These are phyloP conservation scores for Uromyces viciae-fabae DNA, from an alignment of 1,284 basidiomycete species.

Conservation along the genomic window DNA sequence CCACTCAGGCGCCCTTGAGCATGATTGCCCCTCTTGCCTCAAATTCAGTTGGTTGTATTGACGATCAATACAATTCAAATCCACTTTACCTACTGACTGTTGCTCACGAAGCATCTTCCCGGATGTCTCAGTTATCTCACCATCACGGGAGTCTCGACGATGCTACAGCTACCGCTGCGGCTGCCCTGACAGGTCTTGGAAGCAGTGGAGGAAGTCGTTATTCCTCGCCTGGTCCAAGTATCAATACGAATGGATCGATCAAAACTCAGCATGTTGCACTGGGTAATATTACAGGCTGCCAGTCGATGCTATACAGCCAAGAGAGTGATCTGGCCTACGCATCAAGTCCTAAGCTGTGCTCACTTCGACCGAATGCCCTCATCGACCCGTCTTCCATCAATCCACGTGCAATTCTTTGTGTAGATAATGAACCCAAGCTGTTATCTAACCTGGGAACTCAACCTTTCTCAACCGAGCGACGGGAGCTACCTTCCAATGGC, in stretches of 20 bases:
- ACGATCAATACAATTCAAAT: constrained; percentile 21
- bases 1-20: background rate
- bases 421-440: background rate
- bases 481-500: background rate
- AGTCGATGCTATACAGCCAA: constrained; percentile 2
- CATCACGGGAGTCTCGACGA: constrained; percentile 28
- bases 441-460: background rate
- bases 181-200: constrained; percentile 36
- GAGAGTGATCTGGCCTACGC: background rate
- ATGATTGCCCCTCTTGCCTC: background rate
- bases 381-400: constrained; percentile 53
- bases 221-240: constrained; percentile 28
- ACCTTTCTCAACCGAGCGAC: background rate
- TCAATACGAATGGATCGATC: constrained; percentile 7
- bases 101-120: constrained; percentile 33
- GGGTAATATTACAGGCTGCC: constrained; percentile 49
- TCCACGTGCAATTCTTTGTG: constrained; percentile 42
- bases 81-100: constrained; percentile 39
- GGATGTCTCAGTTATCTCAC: constrained; percentile 14
- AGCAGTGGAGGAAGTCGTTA: constrained; percentile 42
- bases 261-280: constrained; percentile 50
- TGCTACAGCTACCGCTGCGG: constrained; percentile 37
- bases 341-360: constrained; percentile 3
- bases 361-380: constrained; percentile 43
- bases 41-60: background rate